Base-by-base conservation (phyloP, 202 grass and related monocot species). In the Setaria viridis region DNA sequence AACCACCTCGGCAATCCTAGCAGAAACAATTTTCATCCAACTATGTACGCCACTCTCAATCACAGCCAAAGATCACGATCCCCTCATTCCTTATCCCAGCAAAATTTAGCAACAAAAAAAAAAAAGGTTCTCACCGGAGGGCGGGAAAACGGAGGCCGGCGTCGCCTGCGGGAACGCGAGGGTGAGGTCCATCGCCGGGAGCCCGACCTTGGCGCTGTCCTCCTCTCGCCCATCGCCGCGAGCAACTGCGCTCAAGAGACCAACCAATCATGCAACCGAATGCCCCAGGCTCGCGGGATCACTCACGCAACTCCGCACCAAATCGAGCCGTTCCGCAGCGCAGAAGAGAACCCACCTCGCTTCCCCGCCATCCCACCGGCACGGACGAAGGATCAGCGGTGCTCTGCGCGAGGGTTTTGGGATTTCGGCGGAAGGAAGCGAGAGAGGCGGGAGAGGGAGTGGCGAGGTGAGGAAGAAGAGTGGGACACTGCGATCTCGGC, bases 71-170 rank as follows among this genome's bases (percentile, higher is more conserved):
- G 3, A 21, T 2, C 49, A 9, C 0, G 4, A 78, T 39, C 64
- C 42, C 69, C 34, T 55, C 11, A 66, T 13, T 62, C 17, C 70
- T 30, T 7, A 34, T 21, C 55, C 63, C 13, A 62, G 50, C 20
- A 19, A 62, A 82, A 82, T 45, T 11, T n/a, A 20, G 30, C 17
- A 15, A 17, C 2, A 14, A 25, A 4, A 13, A 57, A 4, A 7
- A 57, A 9, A 67, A 25, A 25, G 25, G 19, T 6, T 19, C 62
- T 81, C 32, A 93, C 91, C 81, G 29, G 76, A 75, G 54, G 88
- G 88, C 54, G 91, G 91, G 75, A 93, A 93, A 49, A 88, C 15
- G 67, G 91, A 93, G 29, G 91, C 88, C 3, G 88, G 88, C n/a
- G 85, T 93, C 34, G 81, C 91, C 71, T 90, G 85, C 43, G 91